Evolutionary conservation across 129 eudicot genomes (phyloP).

Genomic region (Logfia minima): DNA sequence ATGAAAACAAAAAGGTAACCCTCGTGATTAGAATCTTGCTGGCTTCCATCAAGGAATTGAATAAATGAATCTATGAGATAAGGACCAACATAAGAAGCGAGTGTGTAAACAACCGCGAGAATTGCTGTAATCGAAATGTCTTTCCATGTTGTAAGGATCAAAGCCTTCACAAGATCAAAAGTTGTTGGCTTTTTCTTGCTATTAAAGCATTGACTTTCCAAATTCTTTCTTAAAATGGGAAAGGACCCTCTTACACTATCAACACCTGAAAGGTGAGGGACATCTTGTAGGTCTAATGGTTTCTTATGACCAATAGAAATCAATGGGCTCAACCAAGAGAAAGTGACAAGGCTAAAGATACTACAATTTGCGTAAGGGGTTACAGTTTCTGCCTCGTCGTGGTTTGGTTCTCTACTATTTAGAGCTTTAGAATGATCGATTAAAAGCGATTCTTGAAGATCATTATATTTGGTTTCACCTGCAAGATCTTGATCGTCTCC

Average conservation of each 20-base stretch:
- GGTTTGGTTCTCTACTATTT: conserved; percentile 32
- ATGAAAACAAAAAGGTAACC: conserved; percentile 62
- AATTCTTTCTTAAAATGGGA: conserved; percentile 41
- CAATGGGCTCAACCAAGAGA: conserved; percentile 78
- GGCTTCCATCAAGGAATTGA: conserved; percentile 60
- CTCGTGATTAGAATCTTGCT: conserved; percentile 38
- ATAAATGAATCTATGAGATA: conserved; percentile 79
- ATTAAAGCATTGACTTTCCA: conserved; percentile 18
- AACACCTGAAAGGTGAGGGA: conserved; percentile 59
- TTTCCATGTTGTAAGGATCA: conserved; percentile 56
- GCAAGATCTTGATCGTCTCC: conserved; percentile 46
- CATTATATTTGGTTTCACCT: conserved; percentile 17
- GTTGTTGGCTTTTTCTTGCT: conserved; percentile 43
- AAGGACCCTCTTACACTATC: conserved; percentile 64
- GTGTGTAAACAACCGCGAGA: conserved; percentile 45
- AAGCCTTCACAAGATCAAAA: conserved; percentile 53
- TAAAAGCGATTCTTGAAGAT: conserved; percentile 59
- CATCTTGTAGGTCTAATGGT: conserved; percentile 71
- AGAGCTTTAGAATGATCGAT: background rate
- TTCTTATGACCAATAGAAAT: conserved; percentile 62
- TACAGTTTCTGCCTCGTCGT: conserved; percentile 31
- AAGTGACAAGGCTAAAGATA: conserved; percentile 58
- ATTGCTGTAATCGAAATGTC: conserved; percentile 61
- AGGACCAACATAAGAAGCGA: conserved; percentile 84
- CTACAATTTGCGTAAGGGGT: conserved; percentile 57